These are phyloP conservation scores for Cyclotella cryptica DNA, from an alignment of 108 stramenopile species.

Conservation along the genomic window DNA sequence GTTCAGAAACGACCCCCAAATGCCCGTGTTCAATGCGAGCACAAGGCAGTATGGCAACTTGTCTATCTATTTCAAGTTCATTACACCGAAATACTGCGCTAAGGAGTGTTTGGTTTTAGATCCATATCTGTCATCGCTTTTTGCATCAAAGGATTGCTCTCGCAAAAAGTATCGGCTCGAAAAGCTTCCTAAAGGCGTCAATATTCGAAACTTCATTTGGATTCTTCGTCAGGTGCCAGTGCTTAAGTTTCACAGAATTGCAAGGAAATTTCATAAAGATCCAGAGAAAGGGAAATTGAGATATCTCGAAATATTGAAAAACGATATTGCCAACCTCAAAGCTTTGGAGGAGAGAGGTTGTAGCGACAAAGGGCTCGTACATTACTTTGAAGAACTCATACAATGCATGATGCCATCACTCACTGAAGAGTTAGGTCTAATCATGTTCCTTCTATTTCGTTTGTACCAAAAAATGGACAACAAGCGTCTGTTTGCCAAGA, in stretches of 20 bases:
- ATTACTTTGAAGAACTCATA: slow-evolving; percentile 13
- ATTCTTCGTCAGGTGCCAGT: slow-evolving; percentile 20
- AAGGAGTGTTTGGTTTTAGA: slow-evolving; percentile 12
- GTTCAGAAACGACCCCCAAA: slow-evolving; percentile 12
- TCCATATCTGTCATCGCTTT: slow-evolving; percentile 30
- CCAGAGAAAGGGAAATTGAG: slow-evolving; percentile 24
- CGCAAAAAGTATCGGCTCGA: slow-evolving; percentile 27
- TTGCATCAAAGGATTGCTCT: slow-evolving; percentile 30
- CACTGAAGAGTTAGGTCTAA: slow-evolving; percentile 21
- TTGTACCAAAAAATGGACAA: slow-evolving; percentile 26
- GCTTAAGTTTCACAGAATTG: slow-evolving; percentile 13
- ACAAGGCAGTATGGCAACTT: slow-evolving; percentile 38
- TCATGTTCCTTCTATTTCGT: slow-evolving; percentile 6
- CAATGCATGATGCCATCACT: neutral
- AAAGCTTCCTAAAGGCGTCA: slow-evolving; percentile 22
- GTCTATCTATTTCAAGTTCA: slow-evolving; percentile 24
- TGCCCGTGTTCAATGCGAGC: slow-evolving; percentile 26
- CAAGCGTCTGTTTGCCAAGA: slow-evolving; percentile 20
- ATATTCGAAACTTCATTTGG: slow-evolving; percentile 8
- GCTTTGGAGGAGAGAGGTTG: slow-evolving; percentile 21
- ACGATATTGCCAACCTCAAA: slow-evolving; percentile 26
- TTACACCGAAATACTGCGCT: slow-evolving; percentile 23
- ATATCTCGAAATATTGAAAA: slow-evolving; percentile 14
- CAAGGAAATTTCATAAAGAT: slow-evolving; percentile 13
- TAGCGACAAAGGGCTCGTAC: slow-evolving; percentile 10